These are phyloP conservation scores for Phytophthora kernoviae DNA, from an alignment of 352 stramenopile species.

Conservation along the genomic window DNA sequence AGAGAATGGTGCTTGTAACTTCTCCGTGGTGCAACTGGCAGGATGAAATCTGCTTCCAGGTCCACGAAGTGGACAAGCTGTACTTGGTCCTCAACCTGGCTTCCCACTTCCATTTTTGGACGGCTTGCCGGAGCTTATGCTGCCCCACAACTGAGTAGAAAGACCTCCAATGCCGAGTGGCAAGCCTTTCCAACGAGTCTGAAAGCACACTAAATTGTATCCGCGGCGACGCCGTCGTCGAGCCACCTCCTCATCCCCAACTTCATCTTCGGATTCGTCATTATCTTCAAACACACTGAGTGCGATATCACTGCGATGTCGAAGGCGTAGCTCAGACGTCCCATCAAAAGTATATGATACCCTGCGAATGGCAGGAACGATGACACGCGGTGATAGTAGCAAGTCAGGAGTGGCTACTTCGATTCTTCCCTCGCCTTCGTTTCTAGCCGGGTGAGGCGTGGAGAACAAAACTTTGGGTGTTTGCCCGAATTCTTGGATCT, in stretches of 20 bases:
- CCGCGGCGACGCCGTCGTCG: constrained; percentile 10
- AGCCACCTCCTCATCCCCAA: constrained; percentile 5
- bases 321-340: constrained; percentile 15
- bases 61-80: constrained; percentile 35
- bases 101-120: constrained; percentile 63
- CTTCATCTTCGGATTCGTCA: constrained; percentile 45
- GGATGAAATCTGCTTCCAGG: constrained; percentile 53
- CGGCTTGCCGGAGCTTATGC: constrained; percentile 37
- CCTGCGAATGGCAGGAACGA: constrained; percentile 20
- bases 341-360: constrained; percentile 21
- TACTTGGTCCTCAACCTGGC: constrained; percentile 41
- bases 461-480: constrained; percentile 85
- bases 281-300: constrained; percentile 36
- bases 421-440: constrained; percentile 50
- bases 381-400: constrained; percentile 46
- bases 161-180: constrained; percentile 39
- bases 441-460: constrained; percentile 66
- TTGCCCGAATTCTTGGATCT: constrained; percentile 94
- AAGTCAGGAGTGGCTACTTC: constrained; percentile 58
- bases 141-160: constrained; percentile 41
- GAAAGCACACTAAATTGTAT: constrained; percentile 52
- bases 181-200: constrained; percentile 42
- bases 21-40: constrained; percentile 59
- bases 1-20: constrained; percentile 67
- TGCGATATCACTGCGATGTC: constrained; percentile 25